Conservation (phyloP, 1,284 basidiomycete genomes). For the Microbotryum violaceum region DNA sequence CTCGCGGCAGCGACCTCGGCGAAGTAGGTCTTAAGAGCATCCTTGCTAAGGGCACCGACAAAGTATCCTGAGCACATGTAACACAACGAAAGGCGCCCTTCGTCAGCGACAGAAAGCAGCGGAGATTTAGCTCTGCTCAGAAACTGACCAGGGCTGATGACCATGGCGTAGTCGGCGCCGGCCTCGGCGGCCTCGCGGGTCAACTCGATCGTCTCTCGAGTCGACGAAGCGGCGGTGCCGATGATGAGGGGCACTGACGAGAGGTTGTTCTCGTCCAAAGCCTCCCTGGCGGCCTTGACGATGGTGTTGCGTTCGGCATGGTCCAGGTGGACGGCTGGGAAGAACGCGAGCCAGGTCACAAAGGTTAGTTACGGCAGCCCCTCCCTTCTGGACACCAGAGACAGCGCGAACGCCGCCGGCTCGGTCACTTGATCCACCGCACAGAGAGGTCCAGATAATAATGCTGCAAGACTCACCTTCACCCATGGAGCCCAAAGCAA, state of each 20-base stretch:
- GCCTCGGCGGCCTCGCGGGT: slow-evolving; percentile 68
- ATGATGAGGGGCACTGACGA: slow-evolving; percentile 64
- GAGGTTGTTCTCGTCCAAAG: slow-evolving; percentile 63
- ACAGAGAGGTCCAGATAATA: not conserved
- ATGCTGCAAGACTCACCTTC: slow-evolving; percentile 7
- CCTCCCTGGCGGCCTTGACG: slow-evolving; percentile 60
- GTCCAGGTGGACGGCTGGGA: slow-evolving; percentile 61
- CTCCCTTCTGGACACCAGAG: no score
- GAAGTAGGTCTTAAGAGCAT: slow-evolving; percentile 45
- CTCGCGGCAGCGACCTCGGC: slow-evolving; percentile 67
- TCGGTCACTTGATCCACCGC: no score
- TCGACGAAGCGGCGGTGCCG: slow-evolving; percentile 70
- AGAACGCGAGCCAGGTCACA: not conserved
- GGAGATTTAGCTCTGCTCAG: no score
- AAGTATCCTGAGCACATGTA: slow-evolving; percentile 39
- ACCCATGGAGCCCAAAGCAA: slow-evolving; percentile 24
- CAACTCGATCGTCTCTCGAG: slow-evolving; percentile 71
- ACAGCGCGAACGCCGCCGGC: no score
- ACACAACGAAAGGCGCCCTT: not conserved
- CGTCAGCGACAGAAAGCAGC: not conserved
- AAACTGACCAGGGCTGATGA: slow-evolving; percentile 42
- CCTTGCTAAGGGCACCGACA: slow-evolving; percentile 43
- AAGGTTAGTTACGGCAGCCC: no score
- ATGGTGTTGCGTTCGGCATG: slow-evolving; percentile 58
- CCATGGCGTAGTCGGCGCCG: slow-evolving; percentile 67